Evolutionary conservation across 345 rosid species (phyloP).

Genomic region (Hevea brasiliensis): DNA sequence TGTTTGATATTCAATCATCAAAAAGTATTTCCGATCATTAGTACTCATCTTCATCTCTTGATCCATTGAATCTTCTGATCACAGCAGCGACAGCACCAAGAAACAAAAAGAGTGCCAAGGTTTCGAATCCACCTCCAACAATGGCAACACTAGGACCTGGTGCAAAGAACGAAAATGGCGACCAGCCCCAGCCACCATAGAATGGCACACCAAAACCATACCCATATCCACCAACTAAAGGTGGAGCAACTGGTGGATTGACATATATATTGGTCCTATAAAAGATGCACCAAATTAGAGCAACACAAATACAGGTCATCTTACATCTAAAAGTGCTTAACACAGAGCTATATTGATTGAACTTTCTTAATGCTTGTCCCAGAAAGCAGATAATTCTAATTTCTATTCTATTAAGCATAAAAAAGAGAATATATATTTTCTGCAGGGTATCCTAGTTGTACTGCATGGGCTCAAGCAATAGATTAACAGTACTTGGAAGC

Average conservation of each 20-base stretch:
- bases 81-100: slow-evolving; percentile 83
- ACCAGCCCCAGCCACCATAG: slow-evolving; percentile 96
- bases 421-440: too few relatives aligned
- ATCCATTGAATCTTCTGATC: slow-evolving; percentile 53
- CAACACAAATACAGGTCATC: neutral
- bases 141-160: slow-evolving; percentile 85
- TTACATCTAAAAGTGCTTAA: neutral
- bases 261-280: slow-evolving; percentile 86
- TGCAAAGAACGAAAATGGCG: slow-evolving; percentile 85
- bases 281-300: neutral
- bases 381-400: too few relatives aligned
- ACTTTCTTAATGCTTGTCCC: neutral
- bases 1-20: neutral
- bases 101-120: slow-evolving; percentile 58
- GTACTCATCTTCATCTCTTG: slow-evolving; percentile 66
- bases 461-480: neutral
- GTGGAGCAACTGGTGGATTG: slow-evolving; percentile 85
- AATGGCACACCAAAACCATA: slow-evolving; percentile 74
- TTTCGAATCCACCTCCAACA: slow-evolving; percentile 85
- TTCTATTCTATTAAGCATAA: too few relatives aligned
- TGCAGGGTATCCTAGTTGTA: too few relatives aligned
- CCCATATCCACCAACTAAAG: slow-evolving; percentile 91
- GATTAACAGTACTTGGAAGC: neutral
- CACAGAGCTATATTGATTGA: neutral
- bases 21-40: slow-evolving; percentile 16